Percentiles rank a stretch among this genome's conserved stretches.
Evolutionary conservation across 306 rosid species (phyloP).

Genomic region (Mimosa pudica): DNA sequence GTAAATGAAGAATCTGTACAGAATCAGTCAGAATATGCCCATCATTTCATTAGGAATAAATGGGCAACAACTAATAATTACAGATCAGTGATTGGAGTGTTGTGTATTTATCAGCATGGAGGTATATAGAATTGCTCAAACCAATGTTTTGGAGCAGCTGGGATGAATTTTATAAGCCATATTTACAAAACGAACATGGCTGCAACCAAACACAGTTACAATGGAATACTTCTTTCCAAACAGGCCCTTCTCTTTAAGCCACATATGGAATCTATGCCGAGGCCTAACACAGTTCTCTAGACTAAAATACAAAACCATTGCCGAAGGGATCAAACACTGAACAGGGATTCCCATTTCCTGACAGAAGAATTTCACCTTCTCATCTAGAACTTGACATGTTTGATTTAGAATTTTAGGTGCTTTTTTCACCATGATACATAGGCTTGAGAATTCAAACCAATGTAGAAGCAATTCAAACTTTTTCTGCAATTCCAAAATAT

Average conservation of each 20-base stretch:
- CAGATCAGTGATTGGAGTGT: not conserved
- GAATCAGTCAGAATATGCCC: not conserved
- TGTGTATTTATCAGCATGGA: not conserved
- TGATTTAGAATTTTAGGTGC: conserved; percentile 56
- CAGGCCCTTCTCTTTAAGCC: conserved; percentile 64
- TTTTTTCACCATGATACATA: conserved; percentile 51
- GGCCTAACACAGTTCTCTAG: conserved; percentile 60
- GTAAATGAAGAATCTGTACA: conserved; percentile 9
- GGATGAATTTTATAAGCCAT: conserved; percentile 52
- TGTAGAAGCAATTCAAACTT: conserved; percentile 63
- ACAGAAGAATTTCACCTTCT: conserved; percentile 53
- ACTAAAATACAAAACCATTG: conserved; percentile 56
- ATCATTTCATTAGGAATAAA: not conserved
- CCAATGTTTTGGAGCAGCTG: conserved; percentile 73
- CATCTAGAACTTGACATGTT: conserved; percentile 48
- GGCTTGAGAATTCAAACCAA: conserved; percentile 54
- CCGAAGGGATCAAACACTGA: conserved; percentile 42
- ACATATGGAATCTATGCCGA: conserved; percentile 50
- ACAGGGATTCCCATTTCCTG: conserved; percentile 53
- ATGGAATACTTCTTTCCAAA: conserved; percentile 47
- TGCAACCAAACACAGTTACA: conserved; percentile 51
- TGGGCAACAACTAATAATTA: not conserved
- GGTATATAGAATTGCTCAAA: conserved; percentile 46
- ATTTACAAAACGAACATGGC: conserved; percentile 50
- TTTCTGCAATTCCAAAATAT: conserved; percentile 42